Evolutionary conservation across 495 filamentous ascomycete species (phyloP), one percentile per base, ranked within the genome.

Genomic region (Astrothelium subdiscretum): DNA sequence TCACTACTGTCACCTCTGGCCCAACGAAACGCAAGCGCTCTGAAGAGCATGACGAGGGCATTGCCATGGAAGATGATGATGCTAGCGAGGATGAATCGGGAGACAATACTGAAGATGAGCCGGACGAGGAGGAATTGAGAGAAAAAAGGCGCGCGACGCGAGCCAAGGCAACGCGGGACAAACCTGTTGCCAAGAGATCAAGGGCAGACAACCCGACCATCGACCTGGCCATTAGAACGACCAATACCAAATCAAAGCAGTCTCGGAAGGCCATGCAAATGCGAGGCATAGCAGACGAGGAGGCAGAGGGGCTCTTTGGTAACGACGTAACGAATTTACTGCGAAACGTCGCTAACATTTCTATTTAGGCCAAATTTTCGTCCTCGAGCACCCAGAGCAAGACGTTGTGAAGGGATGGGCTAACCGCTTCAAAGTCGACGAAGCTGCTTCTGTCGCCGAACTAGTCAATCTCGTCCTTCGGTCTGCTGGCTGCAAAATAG

Each of bases 391-490:
- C 44, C 79, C 78, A 24, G 74, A 83, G 22, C 87, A 95, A 61
- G 85, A 87, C 32, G 85, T 90, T n/a, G 90, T 90, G 4, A 82
- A 85, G 20, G 80, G 86, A 51, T 97, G 92, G 92, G 79, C 91
- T 58, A 74, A 80, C 32, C 79, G 79, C 66, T 97, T 92, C 76
- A 78, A 87, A 59, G 76, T 81, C 32, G 74, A 92, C 66, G 82
- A 86, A 58, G 71, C 81, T 1, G 75, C 76, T 32, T 89, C 90
- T 5, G 80, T 96, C 72, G 83, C 85, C 12, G 89, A 95, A 42
- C 74, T 98, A 64, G 81, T 98, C 60, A 97, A 95, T 70, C 91
- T 95, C 67, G 84, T 96, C 24, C 77, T 98, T 3, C 83, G 85
- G 69, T 87, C 87, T 59, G 83, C 91, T 38, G 94, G 94, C 31